Base-by-base conservation (phyloP, 1,284 basidiomycete species). In the Anthracocystis panici-leucophaei region DNA sequence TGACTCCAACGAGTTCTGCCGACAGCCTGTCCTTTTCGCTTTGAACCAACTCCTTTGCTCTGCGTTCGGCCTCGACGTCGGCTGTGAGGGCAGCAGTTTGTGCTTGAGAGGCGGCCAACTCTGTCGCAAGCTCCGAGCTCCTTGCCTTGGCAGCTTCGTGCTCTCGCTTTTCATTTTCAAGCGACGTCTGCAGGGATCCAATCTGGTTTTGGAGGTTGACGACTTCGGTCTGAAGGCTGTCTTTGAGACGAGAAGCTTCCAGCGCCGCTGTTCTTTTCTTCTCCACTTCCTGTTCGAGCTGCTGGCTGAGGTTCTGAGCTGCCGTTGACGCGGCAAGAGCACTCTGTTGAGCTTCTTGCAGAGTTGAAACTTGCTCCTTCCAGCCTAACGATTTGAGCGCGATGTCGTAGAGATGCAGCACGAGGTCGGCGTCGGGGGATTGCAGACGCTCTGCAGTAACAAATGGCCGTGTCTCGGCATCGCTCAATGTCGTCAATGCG, bases 1-100 rank as follows among this genome's bases (percentile, higher is more conserved):
- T 64, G 41, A 72, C 63, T 29, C 77, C 75, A 16, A 70, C 75
- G 11, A 73, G 75, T 31, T 76, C 64, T n/a, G 75, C 63, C 16
- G 64, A 58, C n/a, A 79, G 62, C 18, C 69, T 42, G 27, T 66
- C 65, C 56, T 69, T 63, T 31, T 73, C 78, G 65, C 64, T 66
- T 6, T 62, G 48, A 18, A 69, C 40, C 18, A 62, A 57, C 60
- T 78, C 75, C 31, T 79, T 77, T 7, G 74, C 74, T 21, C 60
- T 38, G n/a, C 75, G 64, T 46, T 76, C 73, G 11, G 48, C 62
- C 33, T 76, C 73, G 25, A 72, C 57, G 14, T 76, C 68, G 23
- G 62, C 38, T 42, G 51, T 67, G 58, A 76, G 62, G 18, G 60
- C 50, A 18, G 77, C 72, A 5, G 59, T 29, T 54, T 75, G 65